phyloP scores from a whole-genome alignment of 2,329 filamentous ascomycete species.

The Phialophora tarda region DNA sequence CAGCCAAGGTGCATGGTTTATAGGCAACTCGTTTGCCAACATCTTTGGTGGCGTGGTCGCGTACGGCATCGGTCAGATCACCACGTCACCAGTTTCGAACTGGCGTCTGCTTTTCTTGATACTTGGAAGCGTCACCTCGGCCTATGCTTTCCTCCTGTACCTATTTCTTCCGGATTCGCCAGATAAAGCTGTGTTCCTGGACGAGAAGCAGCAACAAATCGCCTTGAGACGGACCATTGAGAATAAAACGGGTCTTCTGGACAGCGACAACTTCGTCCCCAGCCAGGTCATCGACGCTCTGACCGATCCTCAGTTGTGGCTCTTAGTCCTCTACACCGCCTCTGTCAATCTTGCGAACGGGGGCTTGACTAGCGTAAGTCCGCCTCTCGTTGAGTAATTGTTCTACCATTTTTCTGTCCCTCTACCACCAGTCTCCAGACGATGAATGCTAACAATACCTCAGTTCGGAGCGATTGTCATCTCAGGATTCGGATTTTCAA shows the following conservation, averaged over 20 bases:
- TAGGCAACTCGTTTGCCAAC: conserved; percentile 44
- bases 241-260: conserved; percentile 59
- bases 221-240: conserved; percentile 58
- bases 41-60: conserved; percentile 53
- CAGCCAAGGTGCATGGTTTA: conserved; percentile 46
- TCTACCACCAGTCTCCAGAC: background rate
- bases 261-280: conserved; percentile 56
- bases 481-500: conserved; percentile 48
- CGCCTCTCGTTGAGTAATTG: background rate
- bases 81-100: conserved; percentile 46
- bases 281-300: conserved; percentile 56
- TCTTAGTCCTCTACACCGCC: conserved; percentile 60
- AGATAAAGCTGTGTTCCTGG: conserved; percentile 52
- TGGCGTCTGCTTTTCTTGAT: conserved; percentile 62
- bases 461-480: conserved; percentile 47
- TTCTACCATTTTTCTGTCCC: background rate
- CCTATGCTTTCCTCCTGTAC: conserved; percentile 37
- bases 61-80: conserved; percentile 50
- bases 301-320: conserved; percentile 63
- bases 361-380: conserved; percentile 57
- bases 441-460: conserved; percentile 26
- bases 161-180: conserved; percentile 58
- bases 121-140: conserved; percentile 43
- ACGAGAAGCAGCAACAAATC: conserved; percentile 50
- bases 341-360: conserved; percentile 63